phyloP scores from a whole-genome alignment of 2,329 filamentous ascomycete genomes.

The Meredithiella fracta region DNA sequence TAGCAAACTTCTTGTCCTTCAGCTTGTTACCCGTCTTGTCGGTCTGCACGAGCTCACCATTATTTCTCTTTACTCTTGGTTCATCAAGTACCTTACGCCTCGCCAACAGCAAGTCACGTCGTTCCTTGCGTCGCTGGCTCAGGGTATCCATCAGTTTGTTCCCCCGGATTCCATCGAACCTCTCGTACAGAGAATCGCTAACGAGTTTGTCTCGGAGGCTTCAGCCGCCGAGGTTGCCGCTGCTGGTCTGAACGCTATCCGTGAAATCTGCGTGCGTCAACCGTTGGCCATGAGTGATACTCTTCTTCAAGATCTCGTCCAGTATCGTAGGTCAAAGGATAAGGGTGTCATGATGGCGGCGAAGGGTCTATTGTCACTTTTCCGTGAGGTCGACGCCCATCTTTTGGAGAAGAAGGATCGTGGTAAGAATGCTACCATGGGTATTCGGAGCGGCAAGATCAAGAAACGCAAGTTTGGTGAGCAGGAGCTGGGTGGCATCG shows the following conservation, averaged over 20 bases:
- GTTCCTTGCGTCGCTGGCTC: conserved; percentile 80
- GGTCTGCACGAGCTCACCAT: conserved; percentile 86
- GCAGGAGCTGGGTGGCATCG: conserved; percentile 63
- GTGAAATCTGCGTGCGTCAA: conserved; percentile 83
- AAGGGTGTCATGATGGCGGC: conserved; percentile 99
- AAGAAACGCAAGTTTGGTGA: conserved; percentile 71
- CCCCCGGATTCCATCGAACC: conserved; percentile 87
- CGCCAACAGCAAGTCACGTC: conserved; percentile 81
- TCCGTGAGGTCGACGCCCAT: conserved; percentile 78
- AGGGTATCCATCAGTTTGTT: conserved; percentile 78
- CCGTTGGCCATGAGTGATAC: conserved; percentile 94
- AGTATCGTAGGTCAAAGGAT: conserved; percentile 94
- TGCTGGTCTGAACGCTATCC: conserved; percentile 83
- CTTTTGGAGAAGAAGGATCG: conserved; percentile 79
- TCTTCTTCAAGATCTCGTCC: conserved; percentile 83
- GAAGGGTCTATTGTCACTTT: conserved; percentile 76
- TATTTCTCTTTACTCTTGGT: conserved; percentile 86
- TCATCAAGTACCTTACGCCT: conserved; percentile 80
- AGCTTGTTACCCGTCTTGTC: conserved; percentile 78
- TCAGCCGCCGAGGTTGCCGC: conserved; percentile 79
- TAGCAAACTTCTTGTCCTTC: conserved; percentile 74
- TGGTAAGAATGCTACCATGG: conserved; percentile 79
- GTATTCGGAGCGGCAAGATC: conserved; percentile 56
- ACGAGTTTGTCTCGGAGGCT: conserved; percentile 94
- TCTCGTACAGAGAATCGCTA: conserved; percentile 84